Evolutionary conservation across 768 basidiomycete species (phyloP).

Genomic region (Phlebiopsis gigantea): DNA sequence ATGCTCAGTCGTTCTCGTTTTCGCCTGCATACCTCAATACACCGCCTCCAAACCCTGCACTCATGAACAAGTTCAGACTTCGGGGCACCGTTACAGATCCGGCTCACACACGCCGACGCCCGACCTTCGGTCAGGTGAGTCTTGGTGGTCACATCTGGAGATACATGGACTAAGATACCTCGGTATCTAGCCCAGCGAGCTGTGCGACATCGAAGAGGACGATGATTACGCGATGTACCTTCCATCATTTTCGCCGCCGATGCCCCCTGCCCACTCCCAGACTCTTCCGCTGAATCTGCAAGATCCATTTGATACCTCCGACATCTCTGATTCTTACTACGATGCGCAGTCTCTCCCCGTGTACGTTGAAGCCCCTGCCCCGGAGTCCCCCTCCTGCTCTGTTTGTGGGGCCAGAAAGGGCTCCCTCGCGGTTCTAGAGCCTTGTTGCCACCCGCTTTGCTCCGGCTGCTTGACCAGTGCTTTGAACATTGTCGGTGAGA

Average conservation of each 20-base stretch:
- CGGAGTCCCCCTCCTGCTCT: slow-evolving; percentile 42
- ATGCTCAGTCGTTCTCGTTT: slow-evolving; percentile 29
- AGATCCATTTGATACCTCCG: slow-evolving; percentile 41
- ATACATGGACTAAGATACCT: slow-evolving; percentile 8
- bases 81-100: slow-evolving; percentile 75
- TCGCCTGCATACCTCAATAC: slow-evolving; percentile 43
- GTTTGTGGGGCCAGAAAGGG: slow-evolving; percentile 51
- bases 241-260: slow-evolving; percentile 28
- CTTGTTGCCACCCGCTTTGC: slow-evolving; percentile 74
- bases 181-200: slow-evolving; percentile 33
- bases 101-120: slow-evolving; percentile 42
- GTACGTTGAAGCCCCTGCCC: slow-evolving; percentile 21
- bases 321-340: slow-evolving; percentile 30
- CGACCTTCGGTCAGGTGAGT: slow-evolving; percentile 36
- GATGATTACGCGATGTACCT: slow-evolving; percentile 46
- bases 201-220: slow-evolving; percentile 75
- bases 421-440: slow-evolving; percentile 60
- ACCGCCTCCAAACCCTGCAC: slow-evolving; percentile 56
- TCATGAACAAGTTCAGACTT: slow-evolving; percentile 53
- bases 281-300: slow-evolving; percentile 32
- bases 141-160: neutral
- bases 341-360: slow-evolving; percentile 18
- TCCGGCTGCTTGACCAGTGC: slow-evolving; percentile 80
- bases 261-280: slow-evolving; percentile 23
- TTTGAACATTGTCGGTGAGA: slow-evolving; percentile 85